phyloP scores from a whole-genome alignment of 2,329 filamentous ascomycete genomes.

The Drechslerella coelobrocha region DNA sequence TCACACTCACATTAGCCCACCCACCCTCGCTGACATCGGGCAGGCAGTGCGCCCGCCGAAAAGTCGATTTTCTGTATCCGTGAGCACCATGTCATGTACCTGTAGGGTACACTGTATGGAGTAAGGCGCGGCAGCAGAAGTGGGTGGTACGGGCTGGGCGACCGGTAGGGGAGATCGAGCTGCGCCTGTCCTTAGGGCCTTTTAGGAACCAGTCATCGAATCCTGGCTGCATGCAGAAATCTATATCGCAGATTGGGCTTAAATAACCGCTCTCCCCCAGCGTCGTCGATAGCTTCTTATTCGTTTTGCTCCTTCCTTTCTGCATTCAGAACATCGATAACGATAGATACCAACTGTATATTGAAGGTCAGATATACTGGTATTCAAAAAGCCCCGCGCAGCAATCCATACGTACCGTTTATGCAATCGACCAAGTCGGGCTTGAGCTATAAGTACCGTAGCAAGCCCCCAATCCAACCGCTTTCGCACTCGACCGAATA shows the following conservation, averaged over 20 bases:
- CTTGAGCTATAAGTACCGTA: slow-evolving; percentile 2
- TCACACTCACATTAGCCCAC: neutral
- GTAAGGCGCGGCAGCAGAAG: neutral
- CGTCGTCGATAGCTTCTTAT: slow-evolving; percentile 12
- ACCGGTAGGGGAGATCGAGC: neutral
- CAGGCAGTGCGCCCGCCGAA: slow-evolving; percentile 29
- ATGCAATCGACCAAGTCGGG: slow-evolving; percentile 34
- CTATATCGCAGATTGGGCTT: slow-evolving; percentile 28
- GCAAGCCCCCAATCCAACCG: neutral
- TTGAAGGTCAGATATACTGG: neutral
- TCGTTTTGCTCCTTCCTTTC: slow-evolving; percentile 8
- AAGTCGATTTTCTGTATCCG: neutral
- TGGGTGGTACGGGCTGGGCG: neutral
- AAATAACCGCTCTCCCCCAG: slow-evolving; percentile 35
- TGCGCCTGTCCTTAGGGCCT: neutral
- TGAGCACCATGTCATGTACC: neutral
- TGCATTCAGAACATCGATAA: slow-evolving; percentile 5
- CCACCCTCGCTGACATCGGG: neutral
- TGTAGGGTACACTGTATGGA: neutral
- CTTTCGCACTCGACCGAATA: neutral
- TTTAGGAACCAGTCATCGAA: slow-evolving; percentile 6
- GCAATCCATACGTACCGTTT: slow-evolving; percentile 13
- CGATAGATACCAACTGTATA: neutral
- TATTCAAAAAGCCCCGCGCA: neutral
- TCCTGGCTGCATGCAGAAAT: slow-evolving; percentile 1